Percentiles rank a stretch among this genome's conserved stretches.
Conservation (phyloP, 345 rosid genomes). For the Turritis glabra region DNA sequence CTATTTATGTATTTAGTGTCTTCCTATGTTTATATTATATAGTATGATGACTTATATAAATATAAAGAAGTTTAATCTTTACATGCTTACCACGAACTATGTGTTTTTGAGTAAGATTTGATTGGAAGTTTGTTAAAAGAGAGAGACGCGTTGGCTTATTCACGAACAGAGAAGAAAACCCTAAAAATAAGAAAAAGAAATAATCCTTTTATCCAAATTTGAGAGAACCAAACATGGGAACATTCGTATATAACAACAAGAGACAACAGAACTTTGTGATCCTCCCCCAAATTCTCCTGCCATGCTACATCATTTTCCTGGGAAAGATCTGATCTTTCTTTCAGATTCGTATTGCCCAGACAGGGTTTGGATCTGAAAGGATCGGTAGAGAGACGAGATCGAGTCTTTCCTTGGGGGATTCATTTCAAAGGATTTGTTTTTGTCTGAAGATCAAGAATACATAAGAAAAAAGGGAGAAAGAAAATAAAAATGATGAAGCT, state of each 20-base stretch:
- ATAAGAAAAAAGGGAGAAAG: background rate
- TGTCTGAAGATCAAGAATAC: constrained; percentile 29
- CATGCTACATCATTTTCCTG: constrained; percentile 36
- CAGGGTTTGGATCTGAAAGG: constrained; percentile 43
- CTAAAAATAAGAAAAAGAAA: constrained; percentile 24
- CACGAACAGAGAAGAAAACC: constrained; percentile 29
- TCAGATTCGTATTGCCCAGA: constrained; percentile 35
- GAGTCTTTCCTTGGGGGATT: constrained; percentile 31
- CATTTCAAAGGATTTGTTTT: constrained; percentile 11
- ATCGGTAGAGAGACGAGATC: constrained; percentile 20
- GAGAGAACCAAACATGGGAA: constrained; percentile 36
- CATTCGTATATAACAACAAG: constrained; percentile 33
- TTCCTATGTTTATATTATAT: constrained; percentile 30
- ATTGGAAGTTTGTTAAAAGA: constrained; percentile 19
- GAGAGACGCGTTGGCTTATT: constrained; percentile 35
- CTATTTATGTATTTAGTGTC: background rate
- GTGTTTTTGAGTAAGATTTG: constrained; percentile 12
- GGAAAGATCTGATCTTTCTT: constrained; percentile 43
- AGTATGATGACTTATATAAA: constrained; percentile 10
- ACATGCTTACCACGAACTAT: constrained; percentile 33
- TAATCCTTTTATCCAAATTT: constrained; percentile 20
- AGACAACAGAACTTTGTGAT: constrained; percentile 34
- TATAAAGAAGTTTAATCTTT: background rate
- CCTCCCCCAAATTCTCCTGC: constrained; percentile 36
- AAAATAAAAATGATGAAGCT: constrained; percentile 33